These are phyloP conservation scores for Trichothecium roseum DNA, from an alignment of 2,329 filamentous ascomycete species.

Conservation along the genomic window DNA sequence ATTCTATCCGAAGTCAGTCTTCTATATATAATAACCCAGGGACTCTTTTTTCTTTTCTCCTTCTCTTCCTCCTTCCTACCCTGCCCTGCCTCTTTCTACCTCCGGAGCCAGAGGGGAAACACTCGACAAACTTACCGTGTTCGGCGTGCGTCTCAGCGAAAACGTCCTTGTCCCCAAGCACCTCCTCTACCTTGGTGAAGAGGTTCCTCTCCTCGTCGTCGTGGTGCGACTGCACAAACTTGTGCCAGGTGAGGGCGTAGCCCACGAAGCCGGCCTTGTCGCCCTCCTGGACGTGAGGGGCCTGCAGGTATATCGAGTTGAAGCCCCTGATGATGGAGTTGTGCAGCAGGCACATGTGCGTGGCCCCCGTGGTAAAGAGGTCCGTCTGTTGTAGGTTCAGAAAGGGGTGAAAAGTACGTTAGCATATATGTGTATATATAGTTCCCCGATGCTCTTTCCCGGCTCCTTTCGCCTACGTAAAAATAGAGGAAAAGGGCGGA, in stretches of 20 bases:
- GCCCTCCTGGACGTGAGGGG: conserved; percentile 35
- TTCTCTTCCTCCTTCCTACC: not conserved
- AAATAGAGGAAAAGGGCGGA: too few species aligned
- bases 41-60: not conserved
- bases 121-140: conserved; percentile 30
- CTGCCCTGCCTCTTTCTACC: not conserved
- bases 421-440: not conserved
- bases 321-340: conserved; percentile 53
- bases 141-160: conserved; percentile 43
- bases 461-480: too few species aligned
- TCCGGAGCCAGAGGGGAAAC: not conserved
- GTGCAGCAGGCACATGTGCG: conserved; percentile 52
- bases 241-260: conserved; percentile 47
- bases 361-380: conserved; percentile 47
- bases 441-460: too few species aligned
- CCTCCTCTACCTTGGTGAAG: conserved; percentile 42
- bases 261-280: conserved; percentile 47
- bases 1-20: conserved; percentile 15
- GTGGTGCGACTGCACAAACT: conserved; percentile 50
- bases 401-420: too few species aligned
- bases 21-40: conserved; percentile 12
- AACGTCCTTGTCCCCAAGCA: conserved; percentile 38
- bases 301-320: conserved; percentile 54
- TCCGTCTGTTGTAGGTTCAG: conserved; percentile 36
- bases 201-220: conserved; percentile 48